Conservation (phyloP, 2,329 filamentous ascomycete species). For the Aspergillus piperis region DNA sequence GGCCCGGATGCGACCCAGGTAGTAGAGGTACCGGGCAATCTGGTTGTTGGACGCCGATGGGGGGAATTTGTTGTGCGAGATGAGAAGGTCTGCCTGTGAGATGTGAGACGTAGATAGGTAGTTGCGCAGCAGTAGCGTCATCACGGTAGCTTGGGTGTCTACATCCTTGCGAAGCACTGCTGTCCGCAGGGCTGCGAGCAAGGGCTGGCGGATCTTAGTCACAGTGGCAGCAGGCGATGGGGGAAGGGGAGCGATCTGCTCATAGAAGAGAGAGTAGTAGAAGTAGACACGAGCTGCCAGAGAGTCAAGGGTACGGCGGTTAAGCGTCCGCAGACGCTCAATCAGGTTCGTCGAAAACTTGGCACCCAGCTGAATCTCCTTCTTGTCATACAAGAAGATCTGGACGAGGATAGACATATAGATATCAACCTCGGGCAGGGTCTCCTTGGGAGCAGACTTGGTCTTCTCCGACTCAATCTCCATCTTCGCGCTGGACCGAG, state of each 20-base stretch:
- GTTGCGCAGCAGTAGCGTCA: conserved; percentile 90
- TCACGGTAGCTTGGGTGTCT: conserved; percentile 95
- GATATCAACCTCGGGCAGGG: conserved; percentile 82
- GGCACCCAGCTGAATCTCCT: conserved; percentile 75
- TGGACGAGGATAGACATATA: conserved; percentile 85
- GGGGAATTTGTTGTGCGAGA: conserved; percentile 94
- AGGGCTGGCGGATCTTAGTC: conserved; percentile 79
- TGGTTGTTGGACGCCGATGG: conserved; percentile 95
- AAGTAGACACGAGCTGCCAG: conserved; percentile 96
- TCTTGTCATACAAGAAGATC: conserved; percentile 84
- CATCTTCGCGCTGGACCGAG: conserved; percentile 64
- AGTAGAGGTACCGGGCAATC: conserved; percentile 95
- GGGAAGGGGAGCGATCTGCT: conserved; percentile 82
- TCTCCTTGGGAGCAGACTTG: conserved; percentile 65
- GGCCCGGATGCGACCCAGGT: conserved; percentile 91
- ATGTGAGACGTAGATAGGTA: conserved; percentile 97
- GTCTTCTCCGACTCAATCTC: conserved; percentile 73
- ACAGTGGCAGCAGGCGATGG: conserved; percentile 87
- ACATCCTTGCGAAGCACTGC: conserved; percentile 96
- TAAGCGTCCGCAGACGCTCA: conserved; percentile 82
- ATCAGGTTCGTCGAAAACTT: conserved; percentile 82
- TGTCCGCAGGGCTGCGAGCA: conserved; percentile 86
- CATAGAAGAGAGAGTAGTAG: conserved; percentile 94
- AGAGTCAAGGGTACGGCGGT: conserved; percentile 90
- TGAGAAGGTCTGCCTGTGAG: conserved; percentile 90